Percentiles rank a stretch among this genome's conserved stretches.
Conservation (phyloP, 371 early-diverging fungal species). For the Coemansia sp. region DNA sequence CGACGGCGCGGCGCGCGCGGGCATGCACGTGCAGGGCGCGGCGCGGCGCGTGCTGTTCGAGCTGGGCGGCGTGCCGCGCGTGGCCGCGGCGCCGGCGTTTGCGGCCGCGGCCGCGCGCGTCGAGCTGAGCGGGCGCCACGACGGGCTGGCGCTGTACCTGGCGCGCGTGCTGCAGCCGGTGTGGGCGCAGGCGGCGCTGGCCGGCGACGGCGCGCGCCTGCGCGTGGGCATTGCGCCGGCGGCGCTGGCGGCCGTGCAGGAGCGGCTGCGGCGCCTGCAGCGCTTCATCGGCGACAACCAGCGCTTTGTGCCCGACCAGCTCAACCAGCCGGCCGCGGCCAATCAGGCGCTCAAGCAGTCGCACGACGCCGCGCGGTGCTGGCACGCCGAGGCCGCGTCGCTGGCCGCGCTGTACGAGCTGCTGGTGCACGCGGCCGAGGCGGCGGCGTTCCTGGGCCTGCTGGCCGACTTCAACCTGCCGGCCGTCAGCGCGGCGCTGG, state of each 20-base stretch:
- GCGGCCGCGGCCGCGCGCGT: slow-evolving; percentile 11
- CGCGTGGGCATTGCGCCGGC: slow-evolving; percentile 18
- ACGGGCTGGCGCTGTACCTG: slow-evolving; percentile 77
- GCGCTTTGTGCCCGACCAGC: slow-evolving; percentile 46
- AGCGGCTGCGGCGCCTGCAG: slow-evolving; percentile 35
- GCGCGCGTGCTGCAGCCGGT: slow-evolving; percentile 68
- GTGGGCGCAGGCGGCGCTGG: slow-evolving; percentile 60
- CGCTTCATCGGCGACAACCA: slow-evolving; percentile 42
- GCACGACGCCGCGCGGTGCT: slow-evolving; percentile 27
- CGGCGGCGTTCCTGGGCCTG: slow-evolving; percentile 71
- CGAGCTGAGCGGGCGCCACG: slow-evolving; percentile 55
- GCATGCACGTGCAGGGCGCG: slow-evolving; percentile 35
- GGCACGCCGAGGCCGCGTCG: slow-evolving; percentile 69
- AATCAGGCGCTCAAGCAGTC: neutral
- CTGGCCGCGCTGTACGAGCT: slow-evolving; percentile 65
- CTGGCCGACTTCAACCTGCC: slow-evolving; percentile 68
- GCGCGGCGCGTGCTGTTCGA: slow-evolving; percentile 47
- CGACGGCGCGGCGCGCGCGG: slow-evolving; percentile 13
- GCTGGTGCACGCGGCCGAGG: slow-evolving; percentile 67
- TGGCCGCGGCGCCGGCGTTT: slow-evolving; percentile 23
- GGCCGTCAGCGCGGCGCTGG: slow-evolving; percentile 56
- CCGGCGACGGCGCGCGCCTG: slow-evolving; percentile 4
- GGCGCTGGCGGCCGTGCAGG: slow-evolving; percentile 31
- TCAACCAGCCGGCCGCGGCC: slow-evolving; percentile 14
- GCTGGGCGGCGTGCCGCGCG: slow-evolving; percentile 45